These are phyloP conservation scores for Rhodomyrtus tomentosa DNA, from an alignment of 345 rosid genomes.

Conservation along the genomic window DNA sequence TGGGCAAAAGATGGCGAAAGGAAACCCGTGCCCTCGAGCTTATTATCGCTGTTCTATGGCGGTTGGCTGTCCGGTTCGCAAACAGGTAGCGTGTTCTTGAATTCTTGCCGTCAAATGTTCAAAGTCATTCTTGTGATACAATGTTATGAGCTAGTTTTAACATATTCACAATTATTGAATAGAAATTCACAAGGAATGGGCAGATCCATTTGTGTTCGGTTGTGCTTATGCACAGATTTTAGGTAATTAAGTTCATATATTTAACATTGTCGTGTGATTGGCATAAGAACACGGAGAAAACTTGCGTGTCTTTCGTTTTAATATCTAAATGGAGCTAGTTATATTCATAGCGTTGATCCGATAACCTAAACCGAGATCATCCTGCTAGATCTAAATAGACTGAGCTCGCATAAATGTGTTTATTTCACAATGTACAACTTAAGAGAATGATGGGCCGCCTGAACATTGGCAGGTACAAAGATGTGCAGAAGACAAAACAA, in stretches of 20 bases:
- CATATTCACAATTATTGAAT: neutral
- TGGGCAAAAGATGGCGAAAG: slow-evolving; percentile 59
- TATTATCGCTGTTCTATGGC: slow-evolving; percentile 59
- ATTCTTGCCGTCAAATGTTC: neutral
- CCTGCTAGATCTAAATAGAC: neutral
- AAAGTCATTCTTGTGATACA: neutral
- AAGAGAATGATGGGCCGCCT: neutral
- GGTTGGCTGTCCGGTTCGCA: slow-evolving; percentile 45
- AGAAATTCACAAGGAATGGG: neutral
- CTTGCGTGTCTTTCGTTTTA: neutral
- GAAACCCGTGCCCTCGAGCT: slow-evolving; percentile 58
- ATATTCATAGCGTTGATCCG: neutral
- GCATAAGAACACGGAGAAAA: neutral
- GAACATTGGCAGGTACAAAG: slow-evolving; percentile 30
- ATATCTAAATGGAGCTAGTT: neutral
- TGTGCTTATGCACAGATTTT: neutral
- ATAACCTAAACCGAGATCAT: neutral
- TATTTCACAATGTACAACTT: neutral
- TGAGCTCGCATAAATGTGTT: neutral
- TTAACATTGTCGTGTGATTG: neutral
- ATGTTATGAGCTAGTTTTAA: neutral
- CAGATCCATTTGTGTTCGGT: neutral
- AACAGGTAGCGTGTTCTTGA: slow-evolving; percentile 17
- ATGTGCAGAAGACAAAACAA: slow-evolving; percentile 34
- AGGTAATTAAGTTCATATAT: neutral